A percentile compares a stretch with the other conserved stretches of the same genome.
phyloP scores from a whole-genome alignment of 2,329 filamentous ascomycete genomes.

The Pestalotiopsis sp. region DNA sequence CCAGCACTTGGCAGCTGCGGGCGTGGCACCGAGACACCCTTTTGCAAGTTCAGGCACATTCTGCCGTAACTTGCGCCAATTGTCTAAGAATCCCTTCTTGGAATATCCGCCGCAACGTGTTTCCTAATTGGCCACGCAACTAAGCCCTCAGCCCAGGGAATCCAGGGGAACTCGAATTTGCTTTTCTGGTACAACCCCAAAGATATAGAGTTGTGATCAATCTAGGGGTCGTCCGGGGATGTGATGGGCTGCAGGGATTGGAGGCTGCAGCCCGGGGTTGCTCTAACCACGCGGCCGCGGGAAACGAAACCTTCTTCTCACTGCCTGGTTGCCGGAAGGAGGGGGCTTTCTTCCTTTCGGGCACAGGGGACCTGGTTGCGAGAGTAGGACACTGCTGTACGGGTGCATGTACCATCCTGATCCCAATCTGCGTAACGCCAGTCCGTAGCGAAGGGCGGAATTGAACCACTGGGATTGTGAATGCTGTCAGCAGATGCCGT shows the following conservation, averaged over 20 bases:
- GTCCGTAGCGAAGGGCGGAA: not conserved
- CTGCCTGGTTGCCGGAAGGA: not conserved
- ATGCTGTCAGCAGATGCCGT: not conserved
- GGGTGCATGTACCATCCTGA: not conserved
- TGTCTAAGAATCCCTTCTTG: not conserved
- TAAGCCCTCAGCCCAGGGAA: not conserved
- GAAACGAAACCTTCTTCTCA: not conserved
- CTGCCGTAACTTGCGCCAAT: too few species aligned
- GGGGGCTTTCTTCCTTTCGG: too few species aligned
- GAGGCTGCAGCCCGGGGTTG: not conserved
- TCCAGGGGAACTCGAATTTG: not conserved
- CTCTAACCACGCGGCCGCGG: not conserved
- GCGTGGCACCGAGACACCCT: too few species aligned
- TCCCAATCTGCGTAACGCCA: not conserved
- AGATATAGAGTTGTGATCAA: conserved; percentile 3
- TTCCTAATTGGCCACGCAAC: not conserved
- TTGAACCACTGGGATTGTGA: not conserved
- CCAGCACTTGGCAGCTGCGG: too few species aligned
- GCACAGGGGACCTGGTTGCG: too few species aligned
- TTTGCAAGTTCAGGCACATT: too few species aligned
- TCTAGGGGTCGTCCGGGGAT: conserved; percentile 10
- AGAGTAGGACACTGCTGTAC: too few species aligned
- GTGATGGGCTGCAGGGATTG: not conserved
- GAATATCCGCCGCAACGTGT: not conserved
- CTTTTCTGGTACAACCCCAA: not conserved